Percentiles rank a stretch among this genome's conserved stretches.
These are phyloP conservation scores for Phytophthora meadii DNA, from an alignment of 352 stramenopile genomes.

Conservation along the genomic window DNA sequence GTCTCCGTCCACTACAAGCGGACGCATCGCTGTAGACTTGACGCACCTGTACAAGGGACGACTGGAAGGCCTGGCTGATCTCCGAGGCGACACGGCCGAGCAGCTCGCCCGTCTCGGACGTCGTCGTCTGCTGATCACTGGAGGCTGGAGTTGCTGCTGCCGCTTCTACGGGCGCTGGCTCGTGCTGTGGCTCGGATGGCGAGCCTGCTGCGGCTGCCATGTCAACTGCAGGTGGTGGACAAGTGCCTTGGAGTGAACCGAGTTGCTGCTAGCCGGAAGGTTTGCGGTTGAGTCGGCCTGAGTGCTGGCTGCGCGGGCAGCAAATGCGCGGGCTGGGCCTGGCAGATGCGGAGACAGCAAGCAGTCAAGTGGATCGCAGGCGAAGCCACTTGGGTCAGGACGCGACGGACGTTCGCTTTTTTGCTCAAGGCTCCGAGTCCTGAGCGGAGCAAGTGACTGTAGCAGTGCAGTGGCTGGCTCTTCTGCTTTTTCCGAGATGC, in stretches of 20 bases:
- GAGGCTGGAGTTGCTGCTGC: conserved; percentile 11
- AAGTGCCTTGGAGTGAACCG: conserved; percentile 8
- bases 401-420: conserved; percentile 49
- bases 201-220: conserved; percentile 40
- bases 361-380: conserved; percentile 37
- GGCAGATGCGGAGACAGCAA: conserved; percentile 25
- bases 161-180: conserved; percentile 32
- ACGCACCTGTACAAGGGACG: conserved; percentile 44
- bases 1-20: conserved; percentile 2
- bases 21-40: not conserved
- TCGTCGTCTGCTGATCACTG: conserved; percentile 21
- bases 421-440: conserved; percentile 39
- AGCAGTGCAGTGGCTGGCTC: conserved; percentile 33
- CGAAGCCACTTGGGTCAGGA: conserved; percentile 49
- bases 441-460: conserved; percentile 31
- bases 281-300: conserved; percentile 29
- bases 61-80: conserved; percentile 49
- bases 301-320: conserved; percentile 23
- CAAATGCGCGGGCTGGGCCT: conserved; percentile 30
- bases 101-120: conserved; percentile 34
- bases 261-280: conserved; percentile 19
- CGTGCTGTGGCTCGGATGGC: conserved; percentile 37
- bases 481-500: conserved; percentile 54
- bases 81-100: conserved; percentile 40
- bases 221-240: conserved; percentile 20